Evolutionary conservation across 2,329 filamentous ascomycete genomes (phyloP), one percentile per base, ranked within the genome.

Genomic region (Aspergillus ibericus): DNA sequence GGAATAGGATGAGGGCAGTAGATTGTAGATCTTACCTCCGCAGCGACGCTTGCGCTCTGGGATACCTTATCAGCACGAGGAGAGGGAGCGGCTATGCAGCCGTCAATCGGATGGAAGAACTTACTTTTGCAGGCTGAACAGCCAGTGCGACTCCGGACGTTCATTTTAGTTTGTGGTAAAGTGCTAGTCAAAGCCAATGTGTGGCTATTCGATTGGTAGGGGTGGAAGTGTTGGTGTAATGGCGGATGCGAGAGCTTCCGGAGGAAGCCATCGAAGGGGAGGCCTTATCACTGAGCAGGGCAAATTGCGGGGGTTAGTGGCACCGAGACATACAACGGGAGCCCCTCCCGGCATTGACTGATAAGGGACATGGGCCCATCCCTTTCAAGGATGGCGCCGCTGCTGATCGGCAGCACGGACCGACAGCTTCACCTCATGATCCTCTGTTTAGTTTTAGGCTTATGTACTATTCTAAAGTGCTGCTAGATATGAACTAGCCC

Each of bases 11-110:
- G 9, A 29, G 8, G 13, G 22, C 9, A 16, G 27, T 25, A 25
- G 22, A 27, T 15, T 32, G 22, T 40, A 32, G 35, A 42, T 40
- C 50, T 27, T 25, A 53, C 50, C 50, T 40, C 50, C 50, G 10
- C 50, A 53, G n/a, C 50, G 50, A 29, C 50, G 50, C 35, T 53
- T 53, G 16, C 50, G 50, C 36, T 53, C 49, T 52, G 20, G 15
- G 34, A 29, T 27, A 25, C 9, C 32, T 52, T 40, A 52, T 35
- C 49, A 36, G 32, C 32, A 25, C 3, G 20, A 29, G 13, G 7
- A 22, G 13, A n/a, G 25, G 27, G 32, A 25, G 15, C 15, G 34
- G 15, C 18, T 13, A 27, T 47, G 42, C 42, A 13, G 42, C 22
- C 42, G 22, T 6, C 22, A 15, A 47, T 15, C 22, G 10, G 40